Evolutionary conservation across 495 filamentous ascomycete species (phyloP), one percentile per base, ranked within the genome.

Genomic region (Rhypophila decipiens): DNA sequence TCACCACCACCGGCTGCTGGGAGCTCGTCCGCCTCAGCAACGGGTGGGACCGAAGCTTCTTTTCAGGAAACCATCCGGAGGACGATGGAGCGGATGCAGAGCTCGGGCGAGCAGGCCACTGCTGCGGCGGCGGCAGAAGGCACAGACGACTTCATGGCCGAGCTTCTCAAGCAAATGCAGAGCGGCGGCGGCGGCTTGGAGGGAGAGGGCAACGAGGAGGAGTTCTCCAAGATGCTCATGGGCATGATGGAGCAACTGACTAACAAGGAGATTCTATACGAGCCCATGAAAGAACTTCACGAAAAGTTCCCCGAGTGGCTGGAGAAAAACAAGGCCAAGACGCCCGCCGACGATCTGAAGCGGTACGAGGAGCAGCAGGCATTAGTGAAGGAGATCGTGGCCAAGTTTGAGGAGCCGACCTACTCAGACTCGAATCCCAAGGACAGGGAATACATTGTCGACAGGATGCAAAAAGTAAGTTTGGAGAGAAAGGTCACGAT

Each of bases 221-320:
- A 95, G 50, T 84, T 96, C 55, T 86, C 84, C 21, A 90, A 93
- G 66, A 86, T 97, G 82, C 75, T 97, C 24, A 73, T 94, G 72
- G 87, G 85, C 22, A 95, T 96, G 88, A 97, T 98, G 90, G 88
- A 97, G 66, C 89, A 98, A 65, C 72, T 98, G 46, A 96, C 93
- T 2, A 94, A 93, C 60, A 97, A 95, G 72, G 93, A 98, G 59
- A 95, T 98, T 48, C 70, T 98, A 36, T 96, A 98, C 58, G 90
- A 96, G 69, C 93, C 93, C 13, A 96, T 98, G 91, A 95, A 93
- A 71, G 94, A 98, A 67, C 66, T 97, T 50, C 72, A 91, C 59
- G 83, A 85, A 20, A 96, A 96, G 66, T 98, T 91, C 59, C 89
- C 87, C 0, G 78, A 63, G 3, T 98, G 93, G 93, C 71, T 98